Conservation (phyloP, 2,329 filamentous ascomycete species). For the Xylaria sp. region DNA sequence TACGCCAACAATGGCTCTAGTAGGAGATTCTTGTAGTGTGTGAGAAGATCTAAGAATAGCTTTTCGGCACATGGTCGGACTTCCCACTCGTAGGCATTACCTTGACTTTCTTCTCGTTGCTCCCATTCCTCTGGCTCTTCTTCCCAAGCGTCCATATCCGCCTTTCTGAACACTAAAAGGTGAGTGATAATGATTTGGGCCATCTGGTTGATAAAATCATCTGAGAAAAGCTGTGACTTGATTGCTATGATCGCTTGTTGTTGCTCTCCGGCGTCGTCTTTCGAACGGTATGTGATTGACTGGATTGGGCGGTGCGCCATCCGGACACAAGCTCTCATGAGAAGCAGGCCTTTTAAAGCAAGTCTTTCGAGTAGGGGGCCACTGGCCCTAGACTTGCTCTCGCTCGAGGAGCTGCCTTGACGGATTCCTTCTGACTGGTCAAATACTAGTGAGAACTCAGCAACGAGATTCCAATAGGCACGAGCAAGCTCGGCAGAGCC, state of each 20-base stretch:
- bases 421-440: conserved; percentile 68
- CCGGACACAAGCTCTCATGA: conserved; percentile 83
- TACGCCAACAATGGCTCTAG: conserved; percentile 82
- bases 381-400: conserved; percentile 62
- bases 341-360: conserved; percentile 81
- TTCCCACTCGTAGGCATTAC: conserved; percentile 90
- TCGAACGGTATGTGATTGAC: conserved; percentile 83
- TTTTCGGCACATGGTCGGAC: conserved; percentile 93
- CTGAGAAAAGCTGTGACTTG: conserved; percentile 77
- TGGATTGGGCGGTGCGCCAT: conserved; percentile 85
- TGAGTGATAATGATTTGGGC: conserved; percentile 86
- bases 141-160: conserved; percentile 91
- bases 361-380: conserved; percentile 79
- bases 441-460: conserved; percentile 79
- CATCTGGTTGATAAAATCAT: conserved; percentile 80
- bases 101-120: conserved; percentile 83
- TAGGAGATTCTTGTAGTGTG: conserved; percentile 86
- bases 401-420: conserved; percentile 53
- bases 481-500: conserved; percentile 80
- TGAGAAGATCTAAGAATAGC: conserved; percentile 89
- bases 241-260: conserved; percentile 74
- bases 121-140: conserved; percentile 97
- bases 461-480: conserved; percentile 86
- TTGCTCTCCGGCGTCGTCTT: conserved; percentile 80
- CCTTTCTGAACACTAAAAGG: conserved; percentile 86